Evolutionary conservation across 495 filamentous ascomycete species (phyloP).

Genomic region (Aspergillus coremiiformis): DNA sequence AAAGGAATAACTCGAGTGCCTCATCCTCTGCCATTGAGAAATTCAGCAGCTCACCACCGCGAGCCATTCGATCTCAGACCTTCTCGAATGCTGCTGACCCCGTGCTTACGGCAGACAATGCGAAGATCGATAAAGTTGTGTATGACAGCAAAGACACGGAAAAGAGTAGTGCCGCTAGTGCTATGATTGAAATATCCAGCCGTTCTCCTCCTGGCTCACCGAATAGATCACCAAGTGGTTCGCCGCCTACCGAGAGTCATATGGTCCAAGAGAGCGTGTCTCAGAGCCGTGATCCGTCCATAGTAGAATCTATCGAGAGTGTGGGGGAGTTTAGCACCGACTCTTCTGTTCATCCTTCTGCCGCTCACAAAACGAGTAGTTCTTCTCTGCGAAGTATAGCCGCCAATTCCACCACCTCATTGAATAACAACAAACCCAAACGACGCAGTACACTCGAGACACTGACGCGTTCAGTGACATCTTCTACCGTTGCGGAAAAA

Average conservation of each 20-base stretch:
- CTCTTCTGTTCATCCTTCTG: slow-evolving; percentile 20
- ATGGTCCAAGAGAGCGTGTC: slow-evolving; percentile 19
- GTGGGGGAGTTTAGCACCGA: slow-evolving; percentile 11
- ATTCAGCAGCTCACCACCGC: slow-evolving; percentile 38
- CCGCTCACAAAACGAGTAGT: slow-evolving; percentile 19
- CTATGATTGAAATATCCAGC: slow-evolving; percentile 59
- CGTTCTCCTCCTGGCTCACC: slow-evolving; percentile 54
- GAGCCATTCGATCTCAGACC: slow-evolving; percentile 52
- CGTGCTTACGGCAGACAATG: slow-evolving; percentile 54
- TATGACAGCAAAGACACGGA: slow-evolving; percentile 32
- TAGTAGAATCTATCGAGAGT: slow-evolving; percentile 28
- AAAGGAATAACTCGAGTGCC: slow-evolving; percentile 17
- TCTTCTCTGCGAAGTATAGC: slow-evolving; percentile 26
- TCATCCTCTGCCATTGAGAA: slow-evolving; percentile 39
- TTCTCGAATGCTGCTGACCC: slow-evolving; percentile 59
- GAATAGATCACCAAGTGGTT: slow-evolving; percentile 42
- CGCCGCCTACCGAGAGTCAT: slow-evolving; percentile 38
- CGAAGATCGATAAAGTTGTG: slow-evolving; percentile 50
- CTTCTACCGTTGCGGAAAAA: slow-evolving; percentile 24
- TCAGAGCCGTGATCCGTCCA: slow-evolving; percentile 27
- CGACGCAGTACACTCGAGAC: slow-evolving; percentile 38
- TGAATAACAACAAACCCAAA: slow-evolving; percentile 24
- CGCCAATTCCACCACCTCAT: slow-evolving; percentile 24
- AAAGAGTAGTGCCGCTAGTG: slow-evolving; percentile 49
- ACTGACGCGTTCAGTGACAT: slow-evolving; percentile 29